Conservation (phyloP, 2,329 filamentous ascomycete species). For the Neophaeococcomyces mojaviensis region DNA sequence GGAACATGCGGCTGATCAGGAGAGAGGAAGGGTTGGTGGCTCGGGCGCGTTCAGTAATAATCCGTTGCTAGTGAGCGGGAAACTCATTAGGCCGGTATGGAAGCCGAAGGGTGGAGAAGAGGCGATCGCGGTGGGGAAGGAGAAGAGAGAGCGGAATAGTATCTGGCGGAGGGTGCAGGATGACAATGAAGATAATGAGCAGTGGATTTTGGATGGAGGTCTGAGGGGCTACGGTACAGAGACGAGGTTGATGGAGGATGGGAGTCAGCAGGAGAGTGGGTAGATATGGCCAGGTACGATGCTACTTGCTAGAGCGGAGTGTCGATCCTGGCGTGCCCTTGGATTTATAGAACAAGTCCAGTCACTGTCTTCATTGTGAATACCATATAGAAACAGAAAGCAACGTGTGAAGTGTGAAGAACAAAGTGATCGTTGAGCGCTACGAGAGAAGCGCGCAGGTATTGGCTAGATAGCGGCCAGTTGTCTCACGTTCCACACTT, state of each 20-base stretch:
- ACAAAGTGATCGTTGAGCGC: too few species aligned
- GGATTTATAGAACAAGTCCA: too few species aligned
- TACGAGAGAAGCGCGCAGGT: too few species aligned
- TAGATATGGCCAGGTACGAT: too few species aligned
- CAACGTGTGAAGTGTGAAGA: too few species aligned
- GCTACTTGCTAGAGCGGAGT: too few species aligned
- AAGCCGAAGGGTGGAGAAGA: slow-evolving; percentile 29
- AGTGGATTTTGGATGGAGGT: slow-evolving; percentile 41
- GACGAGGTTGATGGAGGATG: slow-evolving; percentile 18
- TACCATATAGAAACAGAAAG: too few species aligned
- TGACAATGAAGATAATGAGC: slow-evolving; percentile 39
- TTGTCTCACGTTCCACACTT: too few species aligned
- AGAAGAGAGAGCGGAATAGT: slow-evolving; percentile 29
- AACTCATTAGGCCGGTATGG: slow-evolving; percentile 40
- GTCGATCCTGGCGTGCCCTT: too few species aligned
- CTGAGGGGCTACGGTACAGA: slow-evolving; percentile 29
- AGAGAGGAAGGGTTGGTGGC: slow-evolving; percentile 15
- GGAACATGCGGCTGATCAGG: slow-evolving; percentile 25
- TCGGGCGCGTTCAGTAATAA: slow-evolving; percentile 37
- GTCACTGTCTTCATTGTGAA: too few species aligned
- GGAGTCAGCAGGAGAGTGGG: slow-evolving; percentile 14
- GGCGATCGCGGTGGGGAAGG: slow-evolving; percentile 7
- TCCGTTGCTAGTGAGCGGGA: slow-evolving; percentile 36
- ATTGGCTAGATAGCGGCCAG: too few species aligned
- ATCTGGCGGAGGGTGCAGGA: slow-evolving; percentile 42